Evolutionary conservation across 345 rosid genomes (phyloP), one percentile per base, ranked within the genome.

Genomic region (Euphorbia pulcherrima): DNA sequence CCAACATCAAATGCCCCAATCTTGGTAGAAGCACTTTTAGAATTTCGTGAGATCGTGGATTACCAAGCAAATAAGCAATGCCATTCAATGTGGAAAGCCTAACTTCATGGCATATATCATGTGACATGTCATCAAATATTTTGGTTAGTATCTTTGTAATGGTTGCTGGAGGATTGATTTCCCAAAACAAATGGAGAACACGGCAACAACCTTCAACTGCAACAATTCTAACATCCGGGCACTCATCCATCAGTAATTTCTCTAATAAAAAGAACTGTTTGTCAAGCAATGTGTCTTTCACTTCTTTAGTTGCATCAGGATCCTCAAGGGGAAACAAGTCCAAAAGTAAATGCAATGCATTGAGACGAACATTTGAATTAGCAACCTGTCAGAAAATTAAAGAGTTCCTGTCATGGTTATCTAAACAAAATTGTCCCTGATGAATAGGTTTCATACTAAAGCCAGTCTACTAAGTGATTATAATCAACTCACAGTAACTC

Each of bases 171-270:
- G 96, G 95, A 28, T 89, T 83, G 68, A 94, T 79, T 83, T 94
- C 99, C 99, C 97, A 94, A 77, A 86, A 94, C 60, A 94, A 76
- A 87, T 80, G 84, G 62, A 94, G 91, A 73, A 89, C 73, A 68
- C 96, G 91, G 46, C 91, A 89, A 73, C 90, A 85, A 63, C 99
- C 99, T 82, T 94, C 97, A 53, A 94, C 99, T 50, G 97, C 96
- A 76, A 88, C 86, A 76, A 88, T 83, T 83, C 99, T 84, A 70
- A 94, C 83, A 69, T 85, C 91, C 46, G 96, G 95, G 52, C 95
- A 87, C 74, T 88, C 96, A 80, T 94, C 99, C 77, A 73, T 76
- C 70, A 94, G 83, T 68, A 89, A 66, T 69, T 74, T 87, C 77
- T 94, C 99, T 79, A 89, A 48, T 77, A 94, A 78, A 74, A 84